phyloP scores from a whole-genome alignment of 768 basidiomycete genomes.

The Clathrus columnatus region DNA sequence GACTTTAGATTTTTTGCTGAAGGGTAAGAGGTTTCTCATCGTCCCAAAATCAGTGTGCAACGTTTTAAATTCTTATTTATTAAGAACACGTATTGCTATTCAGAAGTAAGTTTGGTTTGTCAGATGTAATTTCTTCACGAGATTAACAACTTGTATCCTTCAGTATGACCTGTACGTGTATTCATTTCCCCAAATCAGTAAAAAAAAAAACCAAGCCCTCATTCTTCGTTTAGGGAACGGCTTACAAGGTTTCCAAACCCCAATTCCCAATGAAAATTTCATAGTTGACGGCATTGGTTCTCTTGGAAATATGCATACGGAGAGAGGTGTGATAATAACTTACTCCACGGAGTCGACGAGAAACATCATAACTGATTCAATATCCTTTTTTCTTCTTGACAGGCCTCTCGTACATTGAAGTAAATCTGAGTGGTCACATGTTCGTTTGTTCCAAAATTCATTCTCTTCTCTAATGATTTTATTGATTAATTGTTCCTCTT shows the following conservation, averaged over 20 bases:
- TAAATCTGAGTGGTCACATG: conserved; percentile 68
- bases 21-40: too few relatives aligned
- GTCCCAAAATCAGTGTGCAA: too few relatives aligned
- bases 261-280: conserved; percentile 57
- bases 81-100: conserved; percentile 40
- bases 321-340: conserved; percentile 37
- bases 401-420: conserved; percentile 52
- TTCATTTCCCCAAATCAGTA: conserved; percentile 15
- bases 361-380: too few relatives aligned
- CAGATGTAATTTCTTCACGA: not conserved
- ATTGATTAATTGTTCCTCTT: not conserved
- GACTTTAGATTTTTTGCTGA: conserved; percentile 70
- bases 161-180: conserved; percentile 34
- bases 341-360: not conserved
- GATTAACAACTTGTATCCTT: conserved; percentile 34
- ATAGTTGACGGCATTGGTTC: conserved; percentile 64
- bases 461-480: not conserved
- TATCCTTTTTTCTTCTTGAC: too few relatives aligned
- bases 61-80: not conserved
- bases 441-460: conserved; percentile 23
- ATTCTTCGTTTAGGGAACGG: conserved; percentile 41
- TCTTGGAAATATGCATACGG: conserved; percentile 53
- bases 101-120: conserved; percentile 41
- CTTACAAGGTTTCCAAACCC: conserved; percentile 64
- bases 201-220: not conserved